Evolutionary conservation across 371 early-diverging fungal genomes (phyloP).

Genomic region (Cokeromyces recurvatus): DNA sequence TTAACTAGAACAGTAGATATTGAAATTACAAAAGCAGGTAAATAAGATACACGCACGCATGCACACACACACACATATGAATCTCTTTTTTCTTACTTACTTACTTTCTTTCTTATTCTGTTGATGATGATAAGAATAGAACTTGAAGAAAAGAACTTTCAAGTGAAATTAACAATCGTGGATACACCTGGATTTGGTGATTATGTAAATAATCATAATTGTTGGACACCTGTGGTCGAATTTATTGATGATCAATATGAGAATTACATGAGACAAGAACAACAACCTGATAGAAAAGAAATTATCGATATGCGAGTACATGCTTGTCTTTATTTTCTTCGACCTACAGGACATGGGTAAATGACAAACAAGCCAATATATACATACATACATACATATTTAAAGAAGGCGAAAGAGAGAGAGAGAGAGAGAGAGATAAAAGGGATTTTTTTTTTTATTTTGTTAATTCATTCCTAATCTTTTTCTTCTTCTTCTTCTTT

Average conservation of each 20-base stretch:
- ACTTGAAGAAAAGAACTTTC: constrained; percentile 94
- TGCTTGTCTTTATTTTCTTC: constrained; percentile 91
- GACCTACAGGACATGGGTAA: constrained; percentile 83
- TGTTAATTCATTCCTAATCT: no score
- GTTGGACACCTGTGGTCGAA: constrained; percentile 68
- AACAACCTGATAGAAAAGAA: constrained; percentile 47
- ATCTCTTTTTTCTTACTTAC: not conserved
- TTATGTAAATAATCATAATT: constrained; percentile 62
- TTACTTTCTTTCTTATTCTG: constrained; percentile 20
- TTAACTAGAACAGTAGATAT: constrained; percentile 76
- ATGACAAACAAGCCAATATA: not conserved
- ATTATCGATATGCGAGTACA: constrained; percentile 75
- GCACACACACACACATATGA: no score
- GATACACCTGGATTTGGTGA: no score
- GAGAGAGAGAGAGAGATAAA: no score
- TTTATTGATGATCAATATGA: constrained; percentile 95
- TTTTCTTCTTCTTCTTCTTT: no score
- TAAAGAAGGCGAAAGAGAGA: no score
- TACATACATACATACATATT: no score
- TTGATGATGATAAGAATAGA: constrained; percentile 61
- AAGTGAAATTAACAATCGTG: constrained; percentile 85
- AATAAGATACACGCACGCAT: constrained; percentile 26
- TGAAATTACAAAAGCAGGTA: constrained; percentile 75
- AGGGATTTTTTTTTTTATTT: no score
- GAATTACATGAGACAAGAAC: constrained; percentile 76